phyloP scores from a whole-genome alignment of 2,329 filamentous ascomycete genomes.

The Aureobasidium sp. region DNA sequence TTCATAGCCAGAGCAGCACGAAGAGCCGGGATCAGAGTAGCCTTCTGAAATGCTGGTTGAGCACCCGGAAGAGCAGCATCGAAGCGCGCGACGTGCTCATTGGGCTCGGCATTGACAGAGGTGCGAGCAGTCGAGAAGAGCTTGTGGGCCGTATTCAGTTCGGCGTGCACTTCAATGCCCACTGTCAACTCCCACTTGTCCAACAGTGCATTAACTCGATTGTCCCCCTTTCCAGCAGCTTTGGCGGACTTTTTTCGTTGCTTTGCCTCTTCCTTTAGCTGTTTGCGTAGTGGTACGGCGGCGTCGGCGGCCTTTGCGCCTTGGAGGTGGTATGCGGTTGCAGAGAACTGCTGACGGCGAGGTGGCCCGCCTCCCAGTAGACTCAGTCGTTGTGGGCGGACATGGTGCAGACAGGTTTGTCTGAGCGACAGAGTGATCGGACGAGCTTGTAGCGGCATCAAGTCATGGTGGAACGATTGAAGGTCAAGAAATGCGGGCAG shows the following conservation, averaged over 20 bases:
- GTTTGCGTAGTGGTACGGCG: slow-evolving; percentile 32
- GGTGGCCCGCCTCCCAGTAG: too few relatives aligned
- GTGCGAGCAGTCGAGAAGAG: slow-evolving; percentile 66
- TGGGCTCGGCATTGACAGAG: slow-evolving; percentile 46
- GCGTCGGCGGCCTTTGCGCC: slow-evolving; percentile 10
- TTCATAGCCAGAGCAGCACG: slow-evolving; percentile 79
- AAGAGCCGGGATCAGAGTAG: slow-evolving; percentile 79
- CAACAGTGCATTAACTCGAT: slow-evolving; percentile 22
- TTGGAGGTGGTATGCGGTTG: neutral
- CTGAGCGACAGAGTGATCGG: neutral
- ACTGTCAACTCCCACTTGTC: slow-evolving; percentile 86
- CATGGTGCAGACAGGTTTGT: slow-evolving; percentile 1
- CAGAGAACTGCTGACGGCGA: neutral
- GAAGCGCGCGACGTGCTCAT: slow-evolving; percentile 82
- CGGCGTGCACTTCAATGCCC: slow-evolving; percentile 94
- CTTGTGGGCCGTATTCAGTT: slow-evolving; percentile 82
- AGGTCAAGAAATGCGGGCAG: neutral
- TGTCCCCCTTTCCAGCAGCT: slow-evolving; percentile 17
- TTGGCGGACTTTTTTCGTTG: slow-evolving; percentile 24
- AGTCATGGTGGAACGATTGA: slow-evolving; percentile 9
- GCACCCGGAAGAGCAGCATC: slow-evolving; percentile 84
- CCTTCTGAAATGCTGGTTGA: slow-evolving; percentile 76
- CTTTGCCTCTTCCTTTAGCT: slow-evolving; percentile 37
- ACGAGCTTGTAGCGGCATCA: slow-evolving; percentile 14
- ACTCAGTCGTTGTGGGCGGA: neutral